Conservation (phyloP, 202 grass and related monocot genomes). For the Digitaria exilis region DNA sequence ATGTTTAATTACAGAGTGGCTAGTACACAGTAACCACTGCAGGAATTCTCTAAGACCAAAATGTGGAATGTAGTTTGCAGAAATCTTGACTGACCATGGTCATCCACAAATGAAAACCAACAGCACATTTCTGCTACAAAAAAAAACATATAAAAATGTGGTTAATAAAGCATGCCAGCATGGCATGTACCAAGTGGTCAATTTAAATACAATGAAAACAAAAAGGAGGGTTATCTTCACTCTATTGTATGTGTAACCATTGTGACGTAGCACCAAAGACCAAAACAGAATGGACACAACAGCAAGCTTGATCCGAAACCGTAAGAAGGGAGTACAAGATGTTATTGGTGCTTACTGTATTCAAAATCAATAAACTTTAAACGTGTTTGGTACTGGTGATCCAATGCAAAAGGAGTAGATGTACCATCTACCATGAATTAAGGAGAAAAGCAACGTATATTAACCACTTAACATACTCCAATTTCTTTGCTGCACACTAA, state of each 20-base stretch:
- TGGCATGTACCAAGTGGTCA: background rate
- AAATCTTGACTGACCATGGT: background rate
- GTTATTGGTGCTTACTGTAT: background rate
- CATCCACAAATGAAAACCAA: background rate
- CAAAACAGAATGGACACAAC: background rate
- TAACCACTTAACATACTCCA: background rate
- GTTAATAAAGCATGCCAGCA: constrained; percentile 5
- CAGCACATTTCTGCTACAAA: constrained; percentile 1
- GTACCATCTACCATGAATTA: background rate
- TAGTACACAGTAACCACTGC: constrained; percentile 5
- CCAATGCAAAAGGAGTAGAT: background rate
- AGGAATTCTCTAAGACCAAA: constrained; percentile 5
- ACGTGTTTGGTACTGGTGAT: background rate
- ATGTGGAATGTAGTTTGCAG: background rate
- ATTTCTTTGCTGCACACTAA: constrained; percentile 5
- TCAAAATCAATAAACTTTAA: background rate
- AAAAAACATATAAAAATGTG: constrained; percentile 1
- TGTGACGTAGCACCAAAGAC: background rate
- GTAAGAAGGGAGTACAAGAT: background rate
- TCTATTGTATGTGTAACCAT: background rate
- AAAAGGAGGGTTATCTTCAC: background rate
- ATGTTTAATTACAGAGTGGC: constrained; percentile 1
- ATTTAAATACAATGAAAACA: background rate
- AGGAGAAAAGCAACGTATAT: background rate
- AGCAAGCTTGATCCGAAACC: background rate